Base-by-base conservation (phyloP, 768 basidiomycete genomes). In the Pulveroboletus sp. region DNA sequence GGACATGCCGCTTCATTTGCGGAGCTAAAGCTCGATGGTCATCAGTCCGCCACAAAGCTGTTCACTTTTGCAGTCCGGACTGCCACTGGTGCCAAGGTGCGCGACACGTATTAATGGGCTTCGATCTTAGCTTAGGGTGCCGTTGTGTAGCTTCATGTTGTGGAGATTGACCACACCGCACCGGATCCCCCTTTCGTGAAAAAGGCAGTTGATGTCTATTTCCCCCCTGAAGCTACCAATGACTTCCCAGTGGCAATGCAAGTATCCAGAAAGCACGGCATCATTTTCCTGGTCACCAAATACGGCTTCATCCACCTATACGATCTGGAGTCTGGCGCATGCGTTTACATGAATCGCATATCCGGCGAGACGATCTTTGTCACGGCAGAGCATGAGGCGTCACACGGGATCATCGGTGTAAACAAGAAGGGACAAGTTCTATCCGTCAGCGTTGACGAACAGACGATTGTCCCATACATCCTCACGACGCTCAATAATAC, bases 201-300 rank as follows among this genome's bases (percentile, higher is more conserved):
- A 80, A 98, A 96, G 72, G 90, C 90, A 11, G 94, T 98, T 53
- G 96, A 99, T 59, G 95, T 99, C 30, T 99, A 94, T 76, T 99
- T 98, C 81, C 96, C 96, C 45, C 86, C 94, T 2, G 96, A 99
- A 68, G 96, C 96, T 6, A 87, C 85, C 44, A 97, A 94, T 65
- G 96, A 99, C 65, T 99, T 99, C 77, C 96, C 96, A 16, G 96
- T 99, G 24, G 92, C 96, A 24, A 98, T 99, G 93, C 96, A 99
- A 67, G 92, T 98, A 30, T 98, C 96, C 34, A 85, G 87, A 70
- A 90, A 91, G 68, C 94, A 96, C 69, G 95, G 96, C 30, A 92
- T 99, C 69, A 75, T 96, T 63, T 99, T 94, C 73, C 80, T 99
- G 49, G 91, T 97, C 65, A 98, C 96, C 48, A 99, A 99, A 70